A percentile compares a stretch with the other conserved stretches of the same genome.
phyloP scores from a whole-genome alignment of 2,329 filamentous ascomycete species.

The Phaeophleospora eucalypticola region DNA sequence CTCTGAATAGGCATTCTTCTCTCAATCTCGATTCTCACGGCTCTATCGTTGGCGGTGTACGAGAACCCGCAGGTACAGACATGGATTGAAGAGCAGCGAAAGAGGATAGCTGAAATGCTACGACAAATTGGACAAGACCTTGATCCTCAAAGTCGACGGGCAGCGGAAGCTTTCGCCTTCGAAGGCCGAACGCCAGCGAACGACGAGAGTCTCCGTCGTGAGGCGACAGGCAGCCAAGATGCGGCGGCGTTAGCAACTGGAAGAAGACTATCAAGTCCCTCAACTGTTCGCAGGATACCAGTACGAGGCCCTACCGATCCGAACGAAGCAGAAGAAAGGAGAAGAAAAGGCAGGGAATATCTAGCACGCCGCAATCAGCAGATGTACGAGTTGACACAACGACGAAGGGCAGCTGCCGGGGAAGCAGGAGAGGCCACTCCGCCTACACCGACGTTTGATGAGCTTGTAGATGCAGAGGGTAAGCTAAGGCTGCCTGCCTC shows the following conservation, averaged over 20 bases:
- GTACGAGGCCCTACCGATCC: conserved; percentile 28
- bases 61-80: conserved; percentile 60
- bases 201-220: conserved; percentile 26
- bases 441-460: conserved; percentile 30
- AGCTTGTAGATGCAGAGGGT: conserved; percentile 31
- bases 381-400: conserved; percentile 32
- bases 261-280: conserved; percentile 21
- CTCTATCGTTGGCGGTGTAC: conserved; percentile 60
- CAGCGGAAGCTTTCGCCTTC: conserved; percentile 36
- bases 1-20: conserved; percentile 54
- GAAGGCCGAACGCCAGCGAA: conserved; percentile 33
- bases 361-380: conserved; percentile 33
- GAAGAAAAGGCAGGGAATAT: conserved; percentile 34
- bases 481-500: conserved; percentile 21
- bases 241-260: conserved; percentile 36
- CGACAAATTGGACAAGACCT: conserved; percentile 59
- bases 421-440: conserved; percentile 17
- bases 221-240: conserved; percentile 29
- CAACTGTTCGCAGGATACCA: conserved; percentile 29
- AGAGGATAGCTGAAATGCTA: conserved; percentile 57
- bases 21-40: conserved; percentile 57
- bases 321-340: conserved; percentile 32
- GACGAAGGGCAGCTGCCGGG: conserved; percentile 19
- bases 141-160: conserved; percentile 41
- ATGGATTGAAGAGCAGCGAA: conserved; percentile 60